Base-by-base conservation (phyloP, 2,329 filamentous ascomycete species). In the Chalaropsis ovoidea region DNA sequence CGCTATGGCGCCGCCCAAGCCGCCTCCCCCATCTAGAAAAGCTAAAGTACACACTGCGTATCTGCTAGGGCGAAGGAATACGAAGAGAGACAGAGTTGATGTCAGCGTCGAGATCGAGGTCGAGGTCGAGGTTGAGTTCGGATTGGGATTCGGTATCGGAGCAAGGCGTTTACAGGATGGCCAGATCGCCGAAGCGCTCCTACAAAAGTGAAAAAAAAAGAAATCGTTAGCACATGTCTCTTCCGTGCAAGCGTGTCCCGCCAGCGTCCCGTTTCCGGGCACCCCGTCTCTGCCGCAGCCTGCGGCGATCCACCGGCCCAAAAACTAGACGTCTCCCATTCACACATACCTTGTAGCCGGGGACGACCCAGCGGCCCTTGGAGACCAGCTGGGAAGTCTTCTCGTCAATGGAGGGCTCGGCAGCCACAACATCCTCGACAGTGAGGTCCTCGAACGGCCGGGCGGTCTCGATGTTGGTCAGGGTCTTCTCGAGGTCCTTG, bases 131-230 rank as follows among this genome's bases (percentile, higher is more conserved):
- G 65, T 43, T 11, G 42, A 47, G 43, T 62, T 67, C 43, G 63
- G 58, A 31, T 47, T 49, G 49, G 31, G 39, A 35, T 45, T 67
- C 54, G 65, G 31, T 54, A 13, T 60, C 43, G 54, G 27, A 11
- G 17, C 65, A 69, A 71, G 69, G 73, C 73, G 76, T 84, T 85
- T 96, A 99, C 77, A 97, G 82, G 73, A 95, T 81, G 73, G 94
- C 93, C 73, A 97, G 86, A 77, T 97, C 92, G 82, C 94, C 94
- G 79, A 97, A 99, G 85, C 92, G 95, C 86, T 99, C 94, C 93
- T 97, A 73, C 71, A 73, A 61, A 5, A 22, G 19, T 3, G 43
- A 62, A 61, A 42, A 54, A 35, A 43, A 27, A 13, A 39, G 1
- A 39, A 24, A 3, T 24, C 47, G 54, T 49, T 24, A 61, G 65